phyloP scores from a whole-genome alignment of 495 filamentous ascomycete genomes.

The Paragyromitra xinjiangensis region DNA sequence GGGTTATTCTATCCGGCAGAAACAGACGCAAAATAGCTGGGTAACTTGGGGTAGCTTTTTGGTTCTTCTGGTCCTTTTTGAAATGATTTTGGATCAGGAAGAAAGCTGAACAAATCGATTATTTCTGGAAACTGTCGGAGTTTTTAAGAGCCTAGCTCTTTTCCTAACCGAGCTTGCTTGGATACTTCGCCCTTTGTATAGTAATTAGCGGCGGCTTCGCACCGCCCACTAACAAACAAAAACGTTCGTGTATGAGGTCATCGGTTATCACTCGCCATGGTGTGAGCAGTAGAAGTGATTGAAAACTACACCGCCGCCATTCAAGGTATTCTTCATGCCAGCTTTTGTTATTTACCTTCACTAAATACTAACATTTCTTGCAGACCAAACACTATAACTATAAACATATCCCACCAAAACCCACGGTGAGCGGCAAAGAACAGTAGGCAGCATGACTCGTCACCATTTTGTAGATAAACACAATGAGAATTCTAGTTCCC shows the following conservation, averaged over 20 bases:
- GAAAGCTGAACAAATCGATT: neutral
- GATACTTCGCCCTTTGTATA: neutral
- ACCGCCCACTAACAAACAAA: neutral
- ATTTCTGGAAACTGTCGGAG: neutral
- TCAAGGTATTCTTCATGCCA: too few species aligned
- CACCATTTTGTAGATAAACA: too few species aligned
- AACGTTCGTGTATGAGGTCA: neutral
- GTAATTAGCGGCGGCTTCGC: neutral
- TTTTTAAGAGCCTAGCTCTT: neutral
- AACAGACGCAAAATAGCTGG: neutral
- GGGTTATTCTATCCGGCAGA: neutral
- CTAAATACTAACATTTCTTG: too few species aligned
- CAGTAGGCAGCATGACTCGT: too few species aligned
- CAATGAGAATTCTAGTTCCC: too few species aligned
- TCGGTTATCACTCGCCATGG: neutral
- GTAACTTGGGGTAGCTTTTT: neutral
- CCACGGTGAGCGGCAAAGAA: too few species aligned
- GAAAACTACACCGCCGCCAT: neutral
- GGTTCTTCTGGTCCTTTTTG: neutral
- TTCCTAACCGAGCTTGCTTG: neutral
- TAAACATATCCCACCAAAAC: too few species aligned
- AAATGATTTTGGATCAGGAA: neutral
- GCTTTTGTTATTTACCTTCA: too few species aligned
- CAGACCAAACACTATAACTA: too few species aligned
- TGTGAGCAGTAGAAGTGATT: neutral